Base-by-base conservation (phyloP, 305 asterid genomes). In the Stenogyne calaminthoides region DNA sequence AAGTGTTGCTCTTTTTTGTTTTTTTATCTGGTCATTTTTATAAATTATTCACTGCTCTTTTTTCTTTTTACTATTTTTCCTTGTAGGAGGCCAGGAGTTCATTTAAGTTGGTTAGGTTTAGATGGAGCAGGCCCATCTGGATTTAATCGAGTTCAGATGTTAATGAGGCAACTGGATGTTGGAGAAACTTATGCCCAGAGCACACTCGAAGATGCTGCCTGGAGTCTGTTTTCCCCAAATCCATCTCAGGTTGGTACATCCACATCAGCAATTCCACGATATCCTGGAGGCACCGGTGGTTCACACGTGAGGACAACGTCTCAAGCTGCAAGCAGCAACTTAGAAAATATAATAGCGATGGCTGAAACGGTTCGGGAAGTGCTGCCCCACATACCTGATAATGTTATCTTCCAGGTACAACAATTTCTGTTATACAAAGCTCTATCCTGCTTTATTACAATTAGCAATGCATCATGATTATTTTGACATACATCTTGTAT, bases 151-250 rank as follows among this genome's bases (percentile, higher is more conserved):
- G 92, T 92, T 73, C 96, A 88, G 86, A 90, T 88, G 96, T 85
- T 92, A 87, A 92, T 90, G 96, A 84, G 98, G 81, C 98, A 92
- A 69, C 89, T 92, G 34, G 93, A 94, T 72, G 98, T 90, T 64
- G 96, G 98, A 78, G 98, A 92, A 75, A 85, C 89, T 8, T 91
- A 89, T 69, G 88, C 92, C 22, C 92, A 89, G 74, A 86, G 85
- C 47, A 82, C 96, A 32, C 84, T 90, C 54, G 96, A 90, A 49
- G 98, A 92, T 78, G 79, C 92, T 78, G 76, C 95, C 11, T 90
- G 95, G 96, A 84, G 82, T 77, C 83, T 90, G 73, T 92, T 89
- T 86, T 86, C 93, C 40, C 84, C 85, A 74, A 88, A 82, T 78
- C 79, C 89, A 49, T 78, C 96, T 70, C 96, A 90, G 76, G 86